A percentile compares a stretch with the other conserved stretches of the same genome.
Conservation (phyloP, 2,329 filamentous ascomycete species). For the Verticillium zaregamsianum region DNA sequence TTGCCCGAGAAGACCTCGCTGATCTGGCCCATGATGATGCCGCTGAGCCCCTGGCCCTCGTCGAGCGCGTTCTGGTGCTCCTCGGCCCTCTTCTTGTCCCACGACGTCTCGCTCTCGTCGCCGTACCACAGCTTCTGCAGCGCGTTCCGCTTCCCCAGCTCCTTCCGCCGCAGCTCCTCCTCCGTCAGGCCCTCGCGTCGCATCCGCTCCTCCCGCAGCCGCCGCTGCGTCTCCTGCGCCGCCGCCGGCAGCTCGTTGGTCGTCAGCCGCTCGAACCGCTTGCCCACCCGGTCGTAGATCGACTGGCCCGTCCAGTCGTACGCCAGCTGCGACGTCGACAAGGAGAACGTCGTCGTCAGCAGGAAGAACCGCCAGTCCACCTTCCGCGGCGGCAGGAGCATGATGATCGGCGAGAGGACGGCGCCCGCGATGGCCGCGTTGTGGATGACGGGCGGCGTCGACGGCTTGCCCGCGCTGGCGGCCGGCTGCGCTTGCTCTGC, state of each 20-base stretch:
- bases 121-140: slow-evolving; percentile 56
- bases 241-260: slow-evolving; percentile 54
- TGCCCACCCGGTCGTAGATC: slow-evolving; percentile 41
- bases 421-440: slow-evolving; percentile 43
- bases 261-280: slow-evolving; percentile 39
- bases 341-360: slow-evolving; percentile 45
- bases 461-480: slow-evolving; percentile 1
- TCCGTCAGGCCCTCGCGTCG: slow-evolving; percentile 12
- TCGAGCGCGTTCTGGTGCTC: slow-evolving; percentile 49
- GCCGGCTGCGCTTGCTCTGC: slow-evolving; percentile 6
- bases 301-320: slow-evolving; percentile 54
- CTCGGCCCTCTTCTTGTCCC: slow-evolving; percentile 47
- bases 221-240: slow-evolving; percentile 40
- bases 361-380: slow-evolving; percentile 46
- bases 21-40: slow-evolving; percentile 53
- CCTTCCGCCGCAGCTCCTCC: slow-evolving; percentile 20
- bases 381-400: slow-evolving; percentile 48
- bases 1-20: slow-evolving; percentile 41
- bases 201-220: slow-evolving; percentile 33
- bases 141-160: slow-evolving; percentile 18
- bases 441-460: slow-evolving; percentile 35
- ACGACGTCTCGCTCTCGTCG: slow-evolving; percentile 44
- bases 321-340: slow-evolving; percentile 50
- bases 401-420: slow-evolving; percentile 40
- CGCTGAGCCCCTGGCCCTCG: slow-evolving; percentile 52